Evolutionary conservation across 306 rosid species (phyloP).

Genomic region (Neltuma alba): DNA sequence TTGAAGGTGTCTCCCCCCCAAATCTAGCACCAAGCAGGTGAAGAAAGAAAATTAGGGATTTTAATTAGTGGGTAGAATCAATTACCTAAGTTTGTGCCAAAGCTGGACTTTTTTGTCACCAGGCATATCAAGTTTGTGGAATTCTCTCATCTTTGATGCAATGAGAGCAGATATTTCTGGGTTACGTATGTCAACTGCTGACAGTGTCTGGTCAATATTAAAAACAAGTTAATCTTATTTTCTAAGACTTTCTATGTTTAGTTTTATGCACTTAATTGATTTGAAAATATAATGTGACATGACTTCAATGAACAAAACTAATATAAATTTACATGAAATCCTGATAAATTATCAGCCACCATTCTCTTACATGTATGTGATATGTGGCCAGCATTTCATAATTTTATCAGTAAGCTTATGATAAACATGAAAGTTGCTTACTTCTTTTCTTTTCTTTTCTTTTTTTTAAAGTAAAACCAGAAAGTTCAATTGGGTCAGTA

Average conservation of each 20-base stretch:
- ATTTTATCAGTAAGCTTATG: not conserved
- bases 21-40: not conserved
- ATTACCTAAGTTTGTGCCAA: slow-evolving; percentile 62
- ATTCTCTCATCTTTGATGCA: slow-evolving; percentile 78
- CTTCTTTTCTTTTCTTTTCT: too few species aligned
- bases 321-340: not conserved
- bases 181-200: slow-evolving; percentile 71
- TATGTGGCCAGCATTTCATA: not conserved
- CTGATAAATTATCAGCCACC: not conserved
- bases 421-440: not conserved
- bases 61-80: too few species aligned
- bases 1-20: too few species aligned
- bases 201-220: slow-evolving; percentile 61
- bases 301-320: not conserved
- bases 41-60: too few species aligned
- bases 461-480: not conserved
- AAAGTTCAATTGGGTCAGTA: not conserved
- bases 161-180: slow-evolving; percentile 70
- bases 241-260: not conserved
- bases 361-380: not conserved
- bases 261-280: not conserved
- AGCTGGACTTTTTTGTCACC: slow-evolving; percentile 42
- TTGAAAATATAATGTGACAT: not conserved
- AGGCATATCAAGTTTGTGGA: slow-evolving; percentile 70
- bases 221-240: not conserved